These are phyloP conservation scores for Crucibulum laeve DNA, from an alignment of 768 basidiomycete genomes.

Conservation along the genomic window DNA sequence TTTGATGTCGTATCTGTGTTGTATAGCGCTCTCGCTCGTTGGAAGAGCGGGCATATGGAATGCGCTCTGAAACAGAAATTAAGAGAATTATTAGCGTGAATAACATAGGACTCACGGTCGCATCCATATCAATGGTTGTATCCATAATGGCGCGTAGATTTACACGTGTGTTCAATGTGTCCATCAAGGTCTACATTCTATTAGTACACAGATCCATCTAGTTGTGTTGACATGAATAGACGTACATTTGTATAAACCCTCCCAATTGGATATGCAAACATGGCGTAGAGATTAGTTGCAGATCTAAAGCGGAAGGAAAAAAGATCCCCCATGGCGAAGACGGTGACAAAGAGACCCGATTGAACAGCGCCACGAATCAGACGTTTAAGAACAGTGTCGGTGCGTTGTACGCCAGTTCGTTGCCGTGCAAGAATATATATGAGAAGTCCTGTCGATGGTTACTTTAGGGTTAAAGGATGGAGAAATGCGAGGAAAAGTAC, in stretches of 20 bases:
- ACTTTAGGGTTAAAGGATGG: neutral
- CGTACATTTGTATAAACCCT: slow-evolving; percentile 1
- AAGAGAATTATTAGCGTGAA: too few relatives aligned
- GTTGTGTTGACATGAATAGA: neutral
- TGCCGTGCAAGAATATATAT: slow-evolving; percentile 28
- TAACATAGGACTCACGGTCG: slow-evolving; percentile 2
- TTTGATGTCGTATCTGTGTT: too few relatives aligned
- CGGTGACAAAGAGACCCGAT: slow-evolving; percentile 47
- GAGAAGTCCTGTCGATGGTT: neutral
- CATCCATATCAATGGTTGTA: neutral
- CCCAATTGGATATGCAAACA: slow-evolving; percentile 2
- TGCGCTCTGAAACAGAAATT: too few relatives aligned
- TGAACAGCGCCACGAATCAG: slow-evolving; percentile 52
- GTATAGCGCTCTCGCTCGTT: too few relatives aligned
- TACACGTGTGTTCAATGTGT: neutral
- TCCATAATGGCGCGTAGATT: slow-evolving; percentile 9
- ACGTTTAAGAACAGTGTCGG: slow-evolving; percentile 48
- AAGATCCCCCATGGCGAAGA: slow-evolving; percentile 44
- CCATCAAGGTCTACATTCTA: neutral
- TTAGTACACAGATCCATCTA: neutral
- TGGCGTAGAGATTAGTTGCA: neutral
- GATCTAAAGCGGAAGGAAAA: neutral
- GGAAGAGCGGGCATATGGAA: too few relatives aligned
- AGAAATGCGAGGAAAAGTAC: slow-evolving; percentile 18
- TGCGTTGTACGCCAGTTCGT: slow-evolving; percentile 48